Conservation (phyloP, 176 grass and related monocot genomes). For the Avena eriantha region DNA sequence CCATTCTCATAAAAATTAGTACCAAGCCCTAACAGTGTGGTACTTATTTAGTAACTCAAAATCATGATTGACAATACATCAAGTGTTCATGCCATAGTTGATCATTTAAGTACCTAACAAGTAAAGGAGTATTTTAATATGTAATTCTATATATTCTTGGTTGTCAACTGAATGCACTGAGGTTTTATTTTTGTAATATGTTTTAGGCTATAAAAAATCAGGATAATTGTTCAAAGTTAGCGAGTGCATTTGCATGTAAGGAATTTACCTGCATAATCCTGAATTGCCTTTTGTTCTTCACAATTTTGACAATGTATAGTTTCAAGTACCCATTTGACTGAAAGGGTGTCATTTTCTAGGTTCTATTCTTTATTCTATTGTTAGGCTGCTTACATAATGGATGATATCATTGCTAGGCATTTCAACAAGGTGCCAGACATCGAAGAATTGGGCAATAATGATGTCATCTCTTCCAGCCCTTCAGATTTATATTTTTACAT, state of each 20-base stretch:
- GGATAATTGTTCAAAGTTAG: neutral
- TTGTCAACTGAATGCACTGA: too few relatives aligned
- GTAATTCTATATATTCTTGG: too few relatives aligned
- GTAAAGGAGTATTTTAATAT: too few relatives aligned
- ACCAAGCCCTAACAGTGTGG: too few relatives aligned
- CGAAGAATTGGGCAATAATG: neutral
- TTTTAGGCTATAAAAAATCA: too few relatives aligned
- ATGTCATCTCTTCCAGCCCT: neutral
- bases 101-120: too few relatives aligned
- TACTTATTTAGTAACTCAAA: too few relatives aligned
- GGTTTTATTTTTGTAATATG: too few relatives aligned
- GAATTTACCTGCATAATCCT: neutral
- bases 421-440: neutral
- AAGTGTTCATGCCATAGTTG: too few relatives aligned
- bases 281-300: neutral
- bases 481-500: neutral
- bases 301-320: neutral
- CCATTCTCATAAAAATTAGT: too few relatives aligned
- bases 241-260: neutral
- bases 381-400: neutral
- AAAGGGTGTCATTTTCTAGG: neutral
- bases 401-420: neutral
- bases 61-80: too few relatives aligned
- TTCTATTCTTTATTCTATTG: neutral
- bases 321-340: neutral